These are phyloP conservation scores for Penicillium paradoxum DNA, from an alignment of 495 filamentous ascomycete genomes.

Conservation along the genomic window DNA sequence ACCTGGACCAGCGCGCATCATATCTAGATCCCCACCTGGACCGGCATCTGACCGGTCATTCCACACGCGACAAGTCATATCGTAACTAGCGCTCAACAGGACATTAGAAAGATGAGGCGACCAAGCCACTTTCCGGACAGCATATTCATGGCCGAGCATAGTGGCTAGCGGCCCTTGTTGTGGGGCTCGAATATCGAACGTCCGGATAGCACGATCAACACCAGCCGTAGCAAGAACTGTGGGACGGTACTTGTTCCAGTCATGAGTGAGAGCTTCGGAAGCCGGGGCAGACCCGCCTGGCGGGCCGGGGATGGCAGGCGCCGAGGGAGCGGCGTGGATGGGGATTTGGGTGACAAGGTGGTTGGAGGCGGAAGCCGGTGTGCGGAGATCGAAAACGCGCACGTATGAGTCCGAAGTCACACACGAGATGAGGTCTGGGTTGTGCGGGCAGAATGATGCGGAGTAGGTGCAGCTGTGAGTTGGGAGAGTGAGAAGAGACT, in stretches of 20 bases:
- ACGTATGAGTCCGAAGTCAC: constrained; percentile 82
- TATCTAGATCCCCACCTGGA: constrained; percentile 41
- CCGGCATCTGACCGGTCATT: constrained; percentile 60
- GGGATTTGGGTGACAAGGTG: constrained; percentile 74
- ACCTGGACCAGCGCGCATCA: constrained; percentile 34
- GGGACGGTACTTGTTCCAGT: constrained; percentile 97
- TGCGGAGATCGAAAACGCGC: constrained; percentile 84
- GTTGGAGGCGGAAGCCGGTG: constrained; percentile 73
- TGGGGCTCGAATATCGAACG: constrained; percentile 79
- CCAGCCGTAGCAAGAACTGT: constrained; percentile 79
- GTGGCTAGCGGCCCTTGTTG: constrained; percentile 62
- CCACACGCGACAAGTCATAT: constrained; percentile 96
- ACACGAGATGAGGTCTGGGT: constrained; percentile 69
- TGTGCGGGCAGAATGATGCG: constrained; percentile 74
- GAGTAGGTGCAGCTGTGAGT: constrained; percentile 90
- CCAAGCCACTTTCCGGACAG: constrained; percentile 80
- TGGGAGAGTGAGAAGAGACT: constrained; percentile 76
- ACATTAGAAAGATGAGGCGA: constrained; percentile 85
- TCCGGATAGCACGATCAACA: constrained; percentile 81
- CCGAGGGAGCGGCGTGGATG: constrained; percentile 59
- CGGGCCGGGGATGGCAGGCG: constrained; percentile 32
- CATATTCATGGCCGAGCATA: constrained; percentile 84
- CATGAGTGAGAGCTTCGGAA: constrained; percentile 82
- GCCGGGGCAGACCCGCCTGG: constrained; percentile 44
- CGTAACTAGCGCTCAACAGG: constrained; percentile 83